Conservation (phyloP, 2,329 filamentous ascomycete species). For the Fonsecaea pugnacius region DNA sequence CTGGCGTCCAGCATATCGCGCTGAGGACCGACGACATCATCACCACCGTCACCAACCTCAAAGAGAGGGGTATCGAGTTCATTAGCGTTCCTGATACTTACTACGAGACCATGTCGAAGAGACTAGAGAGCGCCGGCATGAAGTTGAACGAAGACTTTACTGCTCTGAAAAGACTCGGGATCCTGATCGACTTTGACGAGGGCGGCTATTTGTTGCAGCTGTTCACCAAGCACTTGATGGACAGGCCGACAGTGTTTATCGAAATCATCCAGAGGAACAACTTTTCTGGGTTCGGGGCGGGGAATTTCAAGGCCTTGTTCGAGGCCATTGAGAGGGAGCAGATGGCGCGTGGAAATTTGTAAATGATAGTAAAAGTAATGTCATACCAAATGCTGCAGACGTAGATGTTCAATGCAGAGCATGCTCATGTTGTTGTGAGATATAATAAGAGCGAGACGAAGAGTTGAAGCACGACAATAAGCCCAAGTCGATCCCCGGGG, state of each 20-base stretch:
- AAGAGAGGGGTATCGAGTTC: constrained; percentile 88
- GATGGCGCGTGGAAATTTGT: constrained; percentile 81
- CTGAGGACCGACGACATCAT: constrained; percentile 83
- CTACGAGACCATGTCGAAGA: constrained; percentile 74
- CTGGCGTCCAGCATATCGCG: constrained; percentile 93
- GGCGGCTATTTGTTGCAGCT: constrained; percentile 78
- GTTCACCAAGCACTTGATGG: constrained; percentile 87
- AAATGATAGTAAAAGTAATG: constrained; percentile 32
- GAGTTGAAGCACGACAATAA: neutral
- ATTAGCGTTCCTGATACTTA: constrained; percentile 87
- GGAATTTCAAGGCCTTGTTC: constrained; percentile 94
- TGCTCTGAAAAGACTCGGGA: constrained; percentile 75
- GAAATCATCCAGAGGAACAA: constrained; percentile 94
- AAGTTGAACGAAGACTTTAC: constrained; percentile 78
- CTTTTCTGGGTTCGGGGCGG: constrained; percentile 90
- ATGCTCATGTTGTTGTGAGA: neutral
- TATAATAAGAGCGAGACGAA: neutral
- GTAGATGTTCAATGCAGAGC: neutral
- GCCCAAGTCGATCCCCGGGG: neutral
- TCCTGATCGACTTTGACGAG: constrained; percentile 95
- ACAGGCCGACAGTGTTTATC: constrained; percentile 91
- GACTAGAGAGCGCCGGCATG: constrained; percentile 67
- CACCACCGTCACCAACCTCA: constrained; percentile 73
- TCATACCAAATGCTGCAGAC: neutral
- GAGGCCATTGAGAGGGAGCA: constrained; percentile 96